Conservation (phyloP, 768 basidiomycete genomes). For the Suillus americanus region DNA sequence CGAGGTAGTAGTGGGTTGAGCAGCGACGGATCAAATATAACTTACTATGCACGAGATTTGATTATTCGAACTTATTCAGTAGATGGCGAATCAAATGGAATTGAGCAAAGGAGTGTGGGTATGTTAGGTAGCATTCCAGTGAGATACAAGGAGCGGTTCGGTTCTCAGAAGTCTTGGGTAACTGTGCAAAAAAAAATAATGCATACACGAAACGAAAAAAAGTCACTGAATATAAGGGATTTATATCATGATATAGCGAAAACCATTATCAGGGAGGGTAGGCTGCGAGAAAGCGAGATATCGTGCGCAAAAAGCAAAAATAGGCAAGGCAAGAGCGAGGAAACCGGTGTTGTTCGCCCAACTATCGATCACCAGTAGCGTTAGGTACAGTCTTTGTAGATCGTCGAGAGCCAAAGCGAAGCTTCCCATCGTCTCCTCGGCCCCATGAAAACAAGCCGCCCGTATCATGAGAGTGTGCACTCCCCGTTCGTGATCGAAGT, state of each 20-base stretch:
- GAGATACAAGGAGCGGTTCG: conserved; percentile 6
- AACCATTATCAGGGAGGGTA: conserved; percentile 34
- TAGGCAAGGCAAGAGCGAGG: conserved; percentile 3
- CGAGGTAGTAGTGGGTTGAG: conserved; percentile 42
- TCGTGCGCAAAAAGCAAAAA: conserved; percentile 8
- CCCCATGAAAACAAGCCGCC: conserved; percentile 71
- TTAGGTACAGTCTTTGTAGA: conserved; percentile 41
- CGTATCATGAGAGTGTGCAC: conserved; percentile 66
- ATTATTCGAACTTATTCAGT: not conserved
- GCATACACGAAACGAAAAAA: conserved; percentile 29
- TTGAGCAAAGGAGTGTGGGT: conserved; percentile 4
- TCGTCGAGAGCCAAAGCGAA: conserved; percentile 74
- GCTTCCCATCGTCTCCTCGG: conserved; percentile 59
- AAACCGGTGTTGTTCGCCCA: not conserved
- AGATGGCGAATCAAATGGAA: not conserved
- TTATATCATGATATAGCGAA: conserved; percentile 21
- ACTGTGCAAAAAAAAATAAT: conserved; percentile 22
- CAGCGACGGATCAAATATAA: not conserved
- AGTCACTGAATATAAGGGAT: conserved; percentile 12
- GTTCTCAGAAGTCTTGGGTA: not conserved
- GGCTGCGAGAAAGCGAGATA: conserved; percentile 20
- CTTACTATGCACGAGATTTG: not conserved
- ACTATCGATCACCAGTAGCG: conserved; percentile 26
- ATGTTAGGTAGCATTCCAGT: not conserved
- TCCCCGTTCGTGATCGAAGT: conserved; percentile 79